Conservation (phyloP, 495 filamentous ascomycete genomes). For the Lophiostoma macrostomum region DNA sequence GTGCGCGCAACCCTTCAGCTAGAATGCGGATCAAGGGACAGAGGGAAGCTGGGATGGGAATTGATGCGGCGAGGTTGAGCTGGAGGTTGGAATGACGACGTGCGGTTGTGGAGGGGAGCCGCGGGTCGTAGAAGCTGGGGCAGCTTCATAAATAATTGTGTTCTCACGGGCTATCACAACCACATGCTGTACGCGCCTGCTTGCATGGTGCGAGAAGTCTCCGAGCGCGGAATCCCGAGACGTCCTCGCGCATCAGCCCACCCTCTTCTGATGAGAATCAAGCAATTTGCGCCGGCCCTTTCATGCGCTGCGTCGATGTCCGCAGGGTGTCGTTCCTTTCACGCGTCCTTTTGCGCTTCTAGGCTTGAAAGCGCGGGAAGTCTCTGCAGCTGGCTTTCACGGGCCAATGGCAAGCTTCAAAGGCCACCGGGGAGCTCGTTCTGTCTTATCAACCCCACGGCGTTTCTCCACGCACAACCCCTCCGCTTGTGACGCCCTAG, state of each 20-base stretch:
- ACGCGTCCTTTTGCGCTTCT: slow-evolving; percentile 9
- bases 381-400: no score
- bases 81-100: slow-evolving; percentile 6
- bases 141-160: background rate
- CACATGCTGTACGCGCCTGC: no score
- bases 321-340: background rate
- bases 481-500: slow-evolving; percentile 5
- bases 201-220: no score
- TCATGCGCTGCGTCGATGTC: background rate
- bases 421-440: background rate
- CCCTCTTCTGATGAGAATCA: no score
- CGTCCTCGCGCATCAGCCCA: no score
- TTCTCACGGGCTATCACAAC: background rate
- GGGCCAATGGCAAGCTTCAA: slow-evolving; percentile 1
- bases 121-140: background rate
- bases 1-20: no score
- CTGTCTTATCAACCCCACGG: slow-evolving; percentile 23
- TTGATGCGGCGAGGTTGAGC: background rate
- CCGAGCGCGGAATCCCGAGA: no score
- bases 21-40: background rate
- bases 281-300: no score
- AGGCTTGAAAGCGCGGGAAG: no score
- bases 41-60: background rate
- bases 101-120: slow-evolving; percentile 11
- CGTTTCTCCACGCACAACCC: background rate